Conservation (phyloP, 192 early-diverging fungal species). For the Backusella westeae region DNA sequence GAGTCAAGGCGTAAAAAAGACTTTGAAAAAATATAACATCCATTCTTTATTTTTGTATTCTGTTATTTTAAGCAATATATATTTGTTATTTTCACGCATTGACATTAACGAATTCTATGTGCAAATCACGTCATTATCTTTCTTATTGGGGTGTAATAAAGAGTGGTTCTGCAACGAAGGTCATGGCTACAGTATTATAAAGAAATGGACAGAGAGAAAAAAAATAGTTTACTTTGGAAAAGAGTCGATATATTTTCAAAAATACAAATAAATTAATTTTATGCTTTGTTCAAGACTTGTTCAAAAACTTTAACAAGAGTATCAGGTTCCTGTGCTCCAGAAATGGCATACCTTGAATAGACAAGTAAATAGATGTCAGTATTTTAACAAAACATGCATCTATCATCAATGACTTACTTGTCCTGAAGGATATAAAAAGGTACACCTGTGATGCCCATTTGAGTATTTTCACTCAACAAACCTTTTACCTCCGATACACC, state of each 20-base stretch:
- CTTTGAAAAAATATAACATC: too few relatives aligned
- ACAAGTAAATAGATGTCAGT: not conserved
- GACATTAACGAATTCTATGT: too few relatives aligned
- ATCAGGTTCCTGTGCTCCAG: conserved; percentile 67
- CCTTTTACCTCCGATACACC: conserved; percentile 49
- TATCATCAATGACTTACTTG: conserved; percentile 38
- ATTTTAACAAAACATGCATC: not conserved
- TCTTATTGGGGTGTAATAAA: too few relatives aligned
- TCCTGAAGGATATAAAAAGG: conserved; percentile 67
- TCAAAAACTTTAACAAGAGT: conserved; percentile 60
- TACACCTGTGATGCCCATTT: conserved; percentile 61
- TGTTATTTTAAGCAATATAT: too few relatives aligned
- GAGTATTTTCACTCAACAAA: conserved; percentile 41
- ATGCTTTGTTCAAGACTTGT: conserved; percentile 20
- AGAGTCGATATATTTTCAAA: not conserved
- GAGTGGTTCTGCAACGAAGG: too few relatives aligned
- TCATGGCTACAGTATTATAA: too few relatives aligned
- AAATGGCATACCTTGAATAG: conserved; percentile 37
- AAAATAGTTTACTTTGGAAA: not conserved
- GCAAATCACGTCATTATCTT: too few relatives aligned
- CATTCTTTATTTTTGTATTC: too few relatives aligned
- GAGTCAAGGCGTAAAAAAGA: too few relatives aligned
- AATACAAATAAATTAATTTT: not conserved
- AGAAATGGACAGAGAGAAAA: too few relatives aligned
- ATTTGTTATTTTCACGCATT: too few relatives aligned